A percentile compares a stretch with the other conserved stretches of the same genome.
These are phyloP conservation scores for Pleodorina starrii DNA, from an alignment of 139 green algal species.

Conservation along the genomic window DNA sequence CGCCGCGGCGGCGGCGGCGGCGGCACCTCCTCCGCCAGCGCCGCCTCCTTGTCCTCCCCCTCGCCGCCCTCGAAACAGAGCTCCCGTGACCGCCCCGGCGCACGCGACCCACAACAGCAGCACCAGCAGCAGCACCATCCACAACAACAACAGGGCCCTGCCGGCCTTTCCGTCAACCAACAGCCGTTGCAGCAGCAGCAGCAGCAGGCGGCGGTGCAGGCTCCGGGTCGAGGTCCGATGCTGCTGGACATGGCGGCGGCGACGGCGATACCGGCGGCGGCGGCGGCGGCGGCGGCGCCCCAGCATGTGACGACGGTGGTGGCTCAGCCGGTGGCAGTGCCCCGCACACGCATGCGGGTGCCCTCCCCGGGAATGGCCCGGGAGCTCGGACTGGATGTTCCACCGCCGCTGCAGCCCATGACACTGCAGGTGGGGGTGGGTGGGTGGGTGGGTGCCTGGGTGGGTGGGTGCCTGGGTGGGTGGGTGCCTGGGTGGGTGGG, in stretches of 20 bases:
- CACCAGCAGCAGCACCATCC: not conserved
- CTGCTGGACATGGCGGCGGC: too few species aligned
- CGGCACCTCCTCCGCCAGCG: not conserved
- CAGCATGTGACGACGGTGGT: conserved; percentile 43
- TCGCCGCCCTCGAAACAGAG: too few species aligned
- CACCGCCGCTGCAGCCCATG: not conserved
- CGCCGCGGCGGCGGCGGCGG: not conserved
- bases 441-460: too few species aligned
- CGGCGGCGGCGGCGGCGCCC: not conserved
- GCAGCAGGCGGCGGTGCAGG: too few species aligned
- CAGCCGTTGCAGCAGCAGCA: conserved; percentile 11
- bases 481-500: too few species aligned
- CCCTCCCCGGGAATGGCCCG: conserved; percentile 16
- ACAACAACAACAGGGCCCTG: not conserved
- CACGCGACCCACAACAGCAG: not conserved
- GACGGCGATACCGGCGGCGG: too few species aligned
- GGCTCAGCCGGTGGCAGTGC: conserved; percentile 4
- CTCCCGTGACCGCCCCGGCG: too few species aligned
- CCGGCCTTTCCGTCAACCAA: not conserved
- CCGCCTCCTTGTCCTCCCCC: not conserved
- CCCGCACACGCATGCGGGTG: conserved; percentile 12
- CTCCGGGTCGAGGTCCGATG: too few species aligned
- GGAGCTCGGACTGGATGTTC: conserved; percentile 43
- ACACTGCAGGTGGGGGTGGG: too few species aligned
- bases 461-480: too few species aligned